Evolutionary conservation across 2,329 filamentous ascomycete genomes (phyloP).

Genomic region (Metarhizium brunneum): DNA sequence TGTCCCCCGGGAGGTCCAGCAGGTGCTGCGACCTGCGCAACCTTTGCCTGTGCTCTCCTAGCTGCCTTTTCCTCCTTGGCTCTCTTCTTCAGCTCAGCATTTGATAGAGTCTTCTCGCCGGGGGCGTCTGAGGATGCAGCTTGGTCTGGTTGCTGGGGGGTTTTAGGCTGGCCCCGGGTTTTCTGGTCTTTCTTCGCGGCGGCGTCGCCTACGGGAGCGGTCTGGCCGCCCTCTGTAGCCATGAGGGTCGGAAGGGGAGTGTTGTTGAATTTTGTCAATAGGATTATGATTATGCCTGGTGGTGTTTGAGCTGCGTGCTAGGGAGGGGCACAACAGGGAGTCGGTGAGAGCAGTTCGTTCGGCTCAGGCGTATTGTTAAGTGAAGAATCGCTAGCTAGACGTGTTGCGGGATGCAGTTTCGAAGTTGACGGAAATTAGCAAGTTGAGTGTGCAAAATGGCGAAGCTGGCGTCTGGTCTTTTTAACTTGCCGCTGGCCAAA

Average conservation of each 20-base stretch:
- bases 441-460: not conserved
- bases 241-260: constrained; percentile 10
- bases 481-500: constrained; percentile 6
- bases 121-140: constrained; percentile 6
- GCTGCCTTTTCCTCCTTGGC: constrained; percentile 89
- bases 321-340: not conserved
- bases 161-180: constrained; percentile 10
- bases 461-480: not conserved
- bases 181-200: constrained; percentile 17
- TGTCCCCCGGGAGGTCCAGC: constrained; percentile 12
- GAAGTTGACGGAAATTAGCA: not conserved
- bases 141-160: constrained; percentile 13
- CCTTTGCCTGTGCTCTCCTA: constrained; percentile 63
- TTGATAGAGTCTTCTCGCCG: constrained; percentile 51
- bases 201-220: constrained; percentile 16
- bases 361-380: not conserved
- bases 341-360: not conserved
- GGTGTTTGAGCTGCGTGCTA: not conserved
- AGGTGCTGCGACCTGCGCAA: constrained; percentile 35
- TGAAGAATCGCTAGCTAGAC: not conserved
- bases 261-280: too few relatives aligned
- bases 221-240: constrained; percentile 22
- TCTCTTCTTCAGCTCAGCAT: constrained; percentile 77
- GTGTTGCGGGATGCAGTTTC: not conserved
- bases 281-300: too few relatives aligned